phyloP scores from a whole-genome alignment of 345 rosid species.

The Schrenkiella parvula region DNA sequence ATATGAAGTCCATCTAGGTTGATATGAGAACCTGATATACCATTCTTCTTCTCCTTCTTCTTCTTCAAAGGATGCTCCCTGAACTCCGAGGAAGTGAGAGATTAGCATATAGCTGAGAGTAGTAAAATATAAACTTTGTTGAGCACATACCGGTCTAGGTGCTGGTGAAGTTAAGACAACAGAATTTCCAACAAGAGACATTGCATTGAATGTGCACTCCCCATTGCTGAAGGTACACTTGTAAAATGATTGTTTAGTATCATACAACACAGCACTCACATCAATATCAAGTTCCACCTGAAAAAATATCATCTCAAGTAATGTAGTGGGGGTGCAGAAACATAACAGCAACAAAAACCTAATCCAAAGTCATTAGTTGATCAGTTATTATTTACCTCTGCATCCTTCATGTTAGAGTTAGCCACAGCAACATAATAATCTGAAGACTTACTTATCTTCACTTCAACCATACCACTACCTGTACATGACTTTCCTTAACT shows the following conservation, averaged over 20 bases:
- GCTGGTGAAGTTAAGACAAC: slow-evolving; percentile 61
- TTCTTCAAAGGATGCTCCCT: slow-evolving; percentile 42
- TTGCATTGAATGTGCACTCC: slow-evolving; percentile 40
- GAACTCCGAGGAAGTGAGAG: slow-evolving; percentile 22
- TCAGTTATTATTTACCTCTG: slow-evolving; percentile 43
- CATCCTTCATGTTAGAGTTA: slow-evolving; percentile 57
- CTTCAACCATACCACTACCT: slow-evolving; percentile 61
- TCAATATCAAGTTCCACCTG: slow-evolving; percentile 64
- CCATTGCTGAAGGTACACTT: slow-evolving; percentile 58
- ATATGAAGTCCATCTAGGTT: slow-evolving; percentile 65
- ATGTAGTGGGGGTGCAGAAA: neutral
- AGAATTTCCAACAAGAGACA: slow-evolving; percentile 51
- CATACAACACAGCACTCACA: slow-evolving; percentile 52
- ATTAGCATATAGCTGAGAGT: neutral
- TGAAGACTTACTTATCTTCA: slow-evolving; percentile 47
- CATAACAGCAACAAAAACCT: neutral
- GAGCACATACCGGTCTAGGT: slow-evolving; percentile 40
- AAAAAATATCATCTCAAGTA: slow-evolving; percentile 15
- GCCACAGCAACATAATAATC: slow-evolving; percentile 62
- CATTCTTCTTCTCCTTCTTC: slow-evolving; percentile 50
- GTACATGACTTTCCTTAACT: slow-evolving; percentile 16
- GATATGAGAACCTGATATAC: slow-evolving; percentile 59
- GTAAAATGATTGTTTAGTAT: slow-evolving; percentile 64
- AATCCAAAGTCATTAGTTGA: neutral
- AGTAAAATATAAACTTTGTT: neutral